Percentiles rank a stretch among this genome's conserved stretches.
phyloP scores from a whole-genome alignment of 1,284 basidiomycete genomes.

The Vanrija sp. region DNA sequence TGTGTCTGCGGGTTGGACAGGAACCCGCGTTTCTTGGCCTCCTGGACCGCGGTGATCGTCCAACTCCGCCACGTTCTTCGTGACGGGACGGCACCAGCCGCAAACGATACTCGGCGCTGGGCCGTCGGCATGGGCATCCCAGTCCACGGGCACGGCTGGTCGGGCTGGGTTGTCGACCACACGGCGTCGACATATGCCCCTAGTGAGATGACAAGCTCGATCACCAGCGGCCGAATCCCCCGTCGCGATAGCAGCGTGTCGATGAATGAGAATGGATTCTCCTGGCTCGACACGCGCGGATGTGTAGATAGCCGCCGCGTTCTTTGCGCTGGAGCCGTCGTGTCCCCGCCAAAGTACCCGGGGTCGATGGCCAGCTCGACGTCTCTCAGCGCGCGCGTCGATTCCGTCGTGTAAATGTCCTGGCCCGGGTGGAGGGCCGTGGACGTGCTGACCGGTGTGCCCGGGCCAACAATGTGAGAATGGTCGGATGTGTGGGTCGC shows the following conservation, averaged over 20 bases:
- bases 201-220: constrained; percentile 41
- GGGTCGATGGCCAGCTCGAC: constrained; percentile 44
- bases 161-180: constrained; percentile 29
- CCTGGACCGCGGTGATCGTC: constrained; percentile 38
- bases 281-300: constrained; percentile 27
- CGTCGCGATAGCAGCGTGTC: constrained; percentile 29
- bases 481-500: not conserved
- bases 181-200: constrained; percentile 42
- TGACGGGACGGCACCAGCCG: not conserved
- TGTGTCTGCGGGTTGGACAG: constrained; percentile 20
- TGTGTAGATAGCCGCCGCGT: constrained; percentile 27
- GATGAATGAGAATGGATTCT: constrained; percentile 39
- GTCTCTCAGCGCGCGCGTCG: constrained; percentile 33
- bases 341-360: constrained; percentile 14
- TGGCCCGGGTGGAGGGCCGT: constrained; percentile 2
- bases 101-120: not conserved
- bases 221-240: constrained; percentile 38
- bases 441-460: not conserved
- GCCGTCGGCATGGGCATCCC: constrained; percentile 1
- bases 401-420: constrained; percentile 39
- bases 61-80: constrained; percentile 27
- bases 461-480: not conserved
- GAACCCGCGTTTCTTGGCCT: constrained; percentile 28
- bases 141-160: constrained; percentile 16
- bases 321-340: not conserved